A percentile compares a stretch with the other conserved stretches of the same genome.
Evolutionary conservation across 768 basidiomycete genomes (phyloP).

Genomic region (Lactifluus echinatus): DNA sequence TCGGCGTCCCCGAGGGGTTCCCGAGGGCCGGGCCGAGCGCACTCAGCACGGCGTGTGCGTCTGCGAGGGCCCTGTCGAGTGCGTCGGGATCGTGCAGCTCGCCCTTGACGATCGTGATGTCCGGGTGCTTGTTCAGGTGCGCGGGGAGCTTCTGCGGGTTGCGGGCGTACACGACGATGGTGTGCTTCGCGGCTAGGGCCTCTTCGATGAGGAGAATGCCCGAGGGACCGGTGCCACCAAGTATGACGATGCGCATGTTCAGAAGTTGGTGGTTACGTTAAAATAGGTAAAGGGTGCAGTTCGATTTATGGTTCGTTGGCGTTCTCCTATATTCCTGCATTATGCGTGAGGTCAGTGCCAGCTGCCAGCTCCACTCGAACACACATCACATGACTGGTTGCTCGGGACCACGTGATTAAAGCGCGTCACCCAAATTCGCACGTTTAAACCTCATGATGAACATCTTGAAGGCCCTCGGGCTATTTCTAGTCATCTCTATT

Average conservation of each 20-base stretch:
- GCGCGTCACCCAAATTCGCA: too few species aligned
- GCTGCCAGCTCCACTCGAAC: too few species aligned
- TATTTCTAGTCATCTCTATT: too few species aligned
- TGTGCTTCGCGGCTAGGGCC: constrained; percentile 36
- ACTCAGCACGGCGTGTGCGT: constrained; percentile 55
- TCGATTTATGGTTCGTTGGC: too few species aligned
- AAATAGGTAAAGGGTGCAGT: neutral
- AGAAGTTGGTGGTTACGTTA: neutral
- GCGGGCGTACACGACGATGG: constrained; percentile 54
- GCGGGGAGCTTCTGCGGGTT: constrained; percentile 54
- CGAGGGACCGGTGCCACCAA: constrained; percentile 61
- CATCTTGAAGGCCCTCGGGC: too few species aligned
- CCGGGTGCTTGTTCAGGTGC: constrained; percentile 36
- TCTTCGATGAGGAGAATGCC: constrained; percentile 53
- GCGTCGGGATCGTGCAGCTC: constrained; percentile 43
- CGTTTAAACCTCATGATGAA: too few species aligned
- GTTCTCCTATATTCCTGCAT: too few species aligned
- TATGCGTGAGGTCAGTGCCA: too few species aligned
- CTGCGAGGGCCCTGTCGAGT: constrained; percentile 44
- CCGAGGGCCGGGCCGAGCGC: constrained; percentile 48
- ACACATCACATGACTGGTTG: too few species aligned
- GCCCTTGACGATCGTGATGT: constrained; percentile 45
- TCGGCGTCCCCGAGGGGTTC: constrained; percentile 42
- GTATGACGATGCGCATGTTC: constrained; percentile 47
- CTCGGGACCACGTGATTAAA: too few species aligned